Evolutionary conservation across 805 yeast genomes (phyloP), one percentile per base, ranked within the genome.

Genomic region (Jamesozyma rosinii): DNA sequence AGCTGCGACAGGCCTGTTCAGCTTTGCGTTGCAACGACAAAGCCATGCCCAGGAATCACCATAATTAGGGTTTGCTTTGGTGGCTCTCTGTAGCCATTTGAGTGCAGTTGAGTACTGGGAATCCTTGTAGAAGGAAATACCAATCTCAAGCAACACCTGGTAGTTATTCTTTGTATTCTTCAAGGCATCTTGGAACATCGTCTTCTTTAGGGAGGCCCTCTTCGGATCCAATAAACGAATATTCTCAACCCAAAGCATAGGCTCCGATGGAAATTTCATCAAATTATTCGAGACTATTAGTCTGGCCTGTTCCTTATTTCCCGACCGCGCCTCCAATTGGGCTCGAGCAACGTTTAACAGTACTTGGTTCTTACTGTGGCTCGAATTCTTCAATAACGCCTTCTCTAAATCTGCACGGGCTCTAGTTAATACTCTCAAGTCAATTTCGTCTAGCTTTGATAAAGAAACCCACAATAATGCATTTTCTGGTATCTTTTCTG

Each of bases 1-100:
- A 20, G 2, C 42, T 26, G n/a, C 42, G 17, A 19, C 49, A 48
- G 20, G 57, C 54, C 5, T 51, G 45, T 20, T 14, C 32, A 17
- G 47, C 47, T 69, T 72, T 18, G 50, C 40, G 36, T 68, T 44
- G 48, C 72, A 76, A 22, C 69, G 67, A 51, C 74, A 76, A 39
- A 69, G 54, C 81, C 87, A 81, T 0, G 77, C 74, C 83, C 94
- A 87, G 2, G 72, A 62, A 61, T 89, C 97, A 3, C 95, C 97
- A 55, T 68, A 74, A n/a, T 63, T 66, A 1, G 66, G 59, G 44
- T 79, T 77, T 2, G 69, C 66, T n/a, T 64, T 67, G 10, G 81
- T 57, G 0, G 92, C 83, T 42, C 83, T 68, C 38, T 81, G 81
- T 44, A 87, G 75, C 87, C 95, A 89, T 13, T 79, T 70, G 43